Evolutionary conservation across 257 asterid species (phyloP), one percentile per base, ranked within the genome.

Genomic region (Solanum stenotomum): DNA sequence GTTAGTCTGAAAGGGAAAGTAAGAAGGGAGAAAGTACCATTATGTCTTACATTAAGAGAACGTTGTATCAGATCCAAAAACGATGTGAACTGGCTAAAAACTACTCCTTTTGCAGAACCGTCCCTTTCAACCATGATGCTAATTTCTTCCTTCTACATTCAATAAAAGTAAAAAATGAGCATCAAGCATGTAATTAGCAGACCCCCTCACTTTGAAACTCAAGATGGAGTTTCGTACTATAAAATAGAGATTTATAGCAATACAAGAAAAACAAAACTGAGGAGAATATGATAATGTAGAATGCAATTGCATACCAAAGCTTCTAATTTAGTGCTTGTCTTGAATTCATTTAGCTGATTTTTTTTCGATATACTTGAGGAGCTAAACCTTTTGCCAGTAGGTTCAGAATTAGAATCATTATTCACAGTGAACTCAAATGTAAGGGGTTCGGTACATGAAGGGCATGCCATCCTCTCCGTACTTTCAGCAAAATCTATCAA

Each of bases 261-360:
- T 49, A 49, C 22, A 5, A 49, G 59, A 49, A 14, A 49, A 76
- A 49, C 33, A 76, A 37, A 76, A 37, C 20, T 75, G 52, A 37
- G 4, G 31, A 75, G 83, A 38, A 34, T 74, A 34, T 34, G 46
- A 74, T 44, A 44, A 11, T 44, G 52, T 44, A 44, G 52, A 44
- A 76, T 23, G 33, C 27, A 37, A 76, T 76, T 76, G 90, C 95
- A 88, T 94, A 95, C 99, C 98, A 96, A 88, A 72, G 97, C 98
- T 86, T 96, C 99, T 89, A 96, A 94, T 92, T 96, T 96, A 79
- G 98, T 96, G 85, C 99, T 95, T 40, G 97, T 92, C 93, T 92
- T 96, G 90, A 94, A 96, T 85, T 91, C 90, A 61, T 90, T 88
- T n/a, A 93, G 93, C 89, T 87, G 91, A 86, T 95, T 94, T 91